A percentile compares a stretch with the other conserved stretches of the same genome.
Conservation (phyloP, 2,329 filamentous ascomycete genomes). For the Pyricularia grisea region DNA sequence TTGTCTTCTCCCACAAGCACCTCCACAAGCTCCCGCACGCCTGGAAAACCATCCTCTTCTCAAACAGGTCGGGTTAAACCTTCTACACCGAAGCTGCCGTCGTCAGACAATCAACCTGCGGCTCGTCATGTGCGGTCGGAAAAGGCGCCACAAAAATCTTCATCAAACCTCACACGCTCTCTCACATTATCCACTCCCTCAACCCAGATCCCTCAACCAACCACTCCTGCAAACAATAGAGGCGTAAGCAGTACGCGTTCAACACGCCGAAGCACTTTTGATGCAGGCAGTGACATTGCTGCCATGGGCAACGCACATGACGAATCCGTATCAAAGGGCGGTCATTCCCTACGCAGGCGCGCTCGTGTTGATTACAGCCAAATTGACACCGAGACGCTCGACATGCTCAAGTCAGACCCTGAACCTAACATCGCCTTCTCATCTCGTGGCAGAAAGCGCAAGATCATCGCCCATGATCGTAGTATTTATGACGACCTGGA, state of each 20-base stretch:
- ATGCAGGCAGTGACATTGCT: background rate
- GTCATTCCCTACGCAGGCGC: conserved; percentile 48
- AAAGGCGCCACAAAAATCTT: conserved; percentile 20
- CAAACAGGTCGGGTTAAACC: background rate
- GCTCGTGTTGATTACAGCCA: conserved; percentile 49
- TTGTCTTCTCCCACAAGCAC: background rate
- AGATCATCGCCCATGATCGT: conserved; percentile 7
- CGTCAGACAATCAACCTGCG: background rate
- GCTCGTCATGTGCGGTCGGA: conserved; percentile 7
- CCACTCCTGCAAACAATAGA: conserved; percentile 11
- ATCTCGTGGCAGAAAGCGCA: conserved; percentile 25
- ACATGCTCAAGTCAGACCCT: conserved; percentile 11
- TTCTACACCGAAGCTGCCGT: background rate
- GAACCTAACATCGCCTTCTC: conserved; percentile 16
- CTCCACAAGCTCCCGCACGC: background rate
- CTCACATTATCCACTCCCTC: conserved; percentile 25
- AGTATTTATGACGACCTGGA: conserved; percentile 24
- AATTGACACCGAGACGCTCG: conserved; percentile 23
- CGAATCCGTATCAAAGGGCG: conserved; percentile 42
- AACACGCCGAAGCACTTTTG: conserved; percentile 20
- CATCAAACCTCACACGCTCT: conserved; percentile 19
- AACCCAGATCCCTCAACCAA: conserved; percentile 15
- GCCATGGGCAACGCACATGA: conserved; percentile 26
- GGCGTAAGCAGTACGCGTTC: conserved; percentile 10
- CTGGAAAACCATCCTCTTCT: background rate